Evolutionary conservation across 768 basidiomycete genomes (phyloP).

Genomic region (Myochromella boudieri): DNA sequence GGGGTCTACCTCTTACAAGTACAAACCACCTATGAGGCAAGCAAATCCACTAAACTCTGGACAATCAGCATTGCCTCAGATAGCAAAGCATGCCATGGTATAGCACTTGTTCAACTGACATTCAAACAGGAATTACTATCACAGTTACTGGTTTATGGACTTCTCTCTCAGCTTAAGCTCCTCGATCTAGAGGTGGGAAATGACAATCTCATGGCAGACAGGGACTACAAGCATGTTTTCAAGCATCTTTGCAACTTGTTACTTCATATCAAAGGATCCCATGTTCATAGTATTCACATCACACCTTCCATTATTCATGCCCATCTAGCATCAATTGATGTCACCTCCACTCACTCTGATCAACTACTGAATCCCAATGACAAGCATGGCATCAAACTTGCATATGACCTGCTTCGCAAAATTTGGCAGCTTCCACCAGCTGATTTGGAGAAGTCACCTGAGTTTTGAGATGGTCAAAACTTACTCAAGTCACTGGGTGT

Average conservation of each 20-base stretch:
- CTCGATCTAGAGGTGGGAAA: slow-evolving; percentile 28
- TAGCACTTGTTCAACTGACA: slow-evolving; percentile 21
- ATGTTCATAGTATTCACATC: slow-evolving; percentile 21
- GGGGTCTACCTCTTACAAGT: too few species aligned
- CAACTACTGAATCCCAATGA: slow-evolving; percentile 27
- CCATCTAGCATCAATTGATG: slow-evolving; percentile 18
- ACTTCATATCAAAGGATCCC: slow-evolving; percentile 23
- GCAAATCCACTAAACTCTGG: slow-evolving; percentile 9
- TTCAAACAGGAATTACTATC: slow-evolving; percentile 18
- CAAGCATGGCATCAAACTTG: slow-evolving; percentile 29
- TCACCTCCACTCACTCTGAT: slow-evolving; percentile 8
- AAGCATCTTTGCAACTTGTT: slow-evolving; percentile 29
- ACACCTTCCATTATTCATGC: slow-evolving; percentile 17
- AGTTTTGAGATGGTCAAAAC: slow-evolving; percentile 15
- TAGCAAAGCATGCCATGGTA: slow-evolving; percentile 26
- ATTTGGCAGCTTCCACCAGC: slow-evolving; percentile 24
- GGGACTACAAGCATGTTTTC: slow-evolving; percentile 33
- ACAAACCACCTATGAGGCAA: slow-evolving; percentile 8
- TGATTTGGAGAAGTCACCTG: slow-evolving; percentile 9
- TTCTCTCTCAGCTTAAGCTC: slow-evolving; percentile 18
- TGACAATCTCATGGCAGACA: slow-evolving; percentile 33
- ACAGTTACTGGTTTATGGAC: slow-evolving; percentile 23
- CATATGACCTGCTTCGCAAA: slow-evolving; percentile 22
- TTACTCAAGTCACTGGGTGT: slow-evolving; percentile 21
- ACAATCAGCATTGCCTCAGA: slow-evolving; percentile 26